phyloP scores from a whole-genome alignment of 2,329 filamentous ascomycete species.

The Chaetomium sp. region DNA sequence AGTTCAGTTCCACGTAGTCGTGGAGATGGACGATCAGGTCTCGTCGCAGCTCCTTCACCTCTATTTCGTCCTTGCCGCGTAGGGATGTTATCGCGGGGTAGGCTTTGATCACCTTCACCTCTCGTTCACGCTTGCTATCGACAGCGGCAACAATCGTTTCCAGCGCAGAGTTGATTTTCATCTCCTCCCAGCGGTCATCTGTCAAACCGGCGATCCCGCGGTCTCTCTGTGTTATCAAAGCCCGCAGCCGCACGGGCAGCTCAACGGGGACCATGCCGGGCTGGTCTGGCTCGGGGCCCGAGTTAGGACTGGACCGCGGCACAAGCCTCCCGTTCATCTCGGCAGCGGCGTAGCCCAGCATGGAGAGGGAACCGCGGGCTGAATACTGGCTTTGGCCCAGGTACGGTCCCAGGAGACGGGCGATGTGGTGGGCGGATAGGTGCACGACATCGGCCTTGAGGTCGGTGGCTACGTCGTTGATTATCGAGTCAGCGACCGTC shows the following conservation, averaged over 20 bases:
- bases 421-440: constrained; percentile 69
- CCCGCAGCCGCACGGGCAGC: constrained; percentile 33
- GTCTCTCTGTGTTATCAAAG: constrained; percentile 35
- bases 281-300: constrained; percentile 44
- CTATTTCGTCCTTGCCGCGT: neutral
- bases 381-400: constrained; percentile 60
- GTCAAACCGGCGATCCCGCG: constrained; percentile 34
- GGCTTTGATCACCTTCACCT: constrained; percentile 21
- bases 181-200: constrained; percentile 60
- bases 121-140: constrained; percentile 40
- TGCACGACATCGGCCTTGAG: constrained; percentile 68
- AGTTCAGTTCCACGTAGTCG: constrained; percentile 77
- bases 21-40: constrained; percentile 73
- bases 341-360: constrained; percentile 59
- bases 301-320: constrained; percentile 41
- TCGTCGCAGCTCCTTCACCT: constrained; percentile 5
- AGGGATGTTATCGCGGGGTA: constrained; percentile 1
- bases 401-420: constrained; percentile 69
- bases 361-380: constrained; percentile 53
- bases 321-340: constrained; percentile 55
- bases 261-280: constrained; percentile 39
- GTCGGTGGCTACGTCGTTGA: constrained; percentile 39
- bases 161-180: constrained; percentile 61
- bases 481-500: constrained; percentile 34
- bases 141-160: constrained; percentile 58